Base-by-base conservation (phyloP, 2,329 filamentous ascomycete species). In the Diaporthe vexans region DNA sequence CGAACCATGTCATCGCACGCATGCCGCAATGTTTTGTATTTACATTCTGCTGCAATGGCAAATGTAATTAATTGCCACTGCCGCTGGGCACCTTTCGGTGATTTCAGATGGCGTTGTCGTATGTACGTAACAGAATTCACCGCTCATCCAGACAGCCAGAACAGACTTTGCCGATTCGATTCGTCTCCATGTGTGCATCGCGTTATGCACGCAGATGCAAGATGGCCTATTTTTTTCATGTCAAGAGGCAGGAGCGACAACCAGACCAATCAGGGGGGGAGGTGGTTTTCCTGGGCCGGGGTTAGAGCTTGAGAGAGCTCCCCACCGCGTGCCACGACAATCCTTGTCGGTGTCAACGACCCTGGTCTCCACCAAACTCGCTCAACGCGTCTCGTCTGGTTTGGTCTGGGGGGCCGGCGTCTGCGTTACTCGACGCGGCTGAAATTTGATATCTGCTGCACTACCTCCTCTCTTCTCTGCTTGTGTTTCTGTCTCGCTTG, bases 361-460 rank as follows among this genome's bases (percentile, higher is more conserved):
- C 59, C 46, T 57, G 43, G 51, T 73, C 72, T 57, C 63, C 63
- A 58, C 56, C 63, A 73, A 67, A 67, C 63, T 70, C 33, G 63
- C 63, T 54, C 63, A 73, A 72, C 71, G 71, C 71, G 74, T 73
- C 73, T 72, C 59, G 68, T 72, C 59, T 33, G 58, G 57, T 19
- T 48, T 54, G 48, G 33, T 40, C 63, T 68, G 63, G 48, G 63
- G 40, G 48, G 46, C 48, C 33, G 35, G 48, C 46, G 48, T 59
- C 70, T 63, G 70, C 70, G 70, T 68, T 54, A 33, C 63, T 71
- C 71, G 74, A 73, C 71, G 71, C 67, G 71, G 71, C 68, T 75
- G 54, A 73, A 63, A 58, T 73, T 72, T 72, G 71, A 73, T 68
- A 71, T 73, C 56, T 71, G 57, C 71, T 75, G 58, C 63, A 70